Base-by-base conservation (phyloP, 768 basidiomycete species). In the Auricularia sp. region DNA sequence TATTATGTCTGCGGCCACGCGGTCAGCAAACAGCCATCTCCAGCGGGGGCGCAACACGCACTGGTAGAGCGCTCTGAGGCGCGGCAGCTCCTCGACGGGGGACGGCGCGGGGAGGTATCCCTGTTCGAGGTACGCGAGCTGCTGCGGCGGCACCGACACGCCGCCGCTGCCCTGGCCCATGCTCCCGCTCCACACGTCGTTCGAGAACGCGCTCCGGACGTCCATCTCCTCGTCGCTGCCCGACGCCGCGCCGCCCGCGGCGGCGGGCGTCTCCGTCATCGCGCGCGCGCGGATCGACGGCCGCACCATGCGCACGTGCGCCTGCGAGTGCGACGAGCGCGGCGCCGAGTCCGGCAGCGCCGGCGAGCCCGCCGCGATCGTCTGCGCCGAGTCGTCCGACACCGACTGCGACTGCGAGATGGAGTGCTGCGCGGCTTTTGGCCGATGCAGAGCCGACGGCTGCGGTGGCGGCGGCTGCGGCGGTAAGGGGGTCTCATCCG, bases 41-140 rank as follows among this genome's bases (percentile, higher is more conserved):
- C 61, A 16, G 35, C 29, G 59, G 24, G 62, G 45, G 34, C 13
- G 47, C 11, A 8, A 51, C 29, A 72, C 84, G 71, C 70, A 90
- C 87, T 89, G 91, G 76, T 95, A 91, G 69, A 98, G 75, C 6
- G 94, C 94, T 58, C 90, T 80, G 42, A 91, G 78, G 35, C 94
- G 82, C 62, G 92, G 90, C 34, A 85, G 74, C 74, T 98, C 94
- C 68, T 95, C 85, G 2, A 89, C 88, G 4, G 94, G 92, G 67
- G 87, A 81, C 2, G 94, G 94, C 36, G 94, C 88, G 21, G 83
- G 81, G 18, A 98, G 66, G 69, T 71, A 80, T 2, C 78, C 87
- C 65, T 83, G 75, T 63, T 85, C 85, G 56, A 70, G 70, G 68
- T 83, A 90, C 79, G 83, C 83, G 61, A 85, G 83, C 67, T 86